phyloP scores from a whole-genome alignment of 2,329 filamentous ascomycete genomes.

The Cordyceps cicadae region DNA sequence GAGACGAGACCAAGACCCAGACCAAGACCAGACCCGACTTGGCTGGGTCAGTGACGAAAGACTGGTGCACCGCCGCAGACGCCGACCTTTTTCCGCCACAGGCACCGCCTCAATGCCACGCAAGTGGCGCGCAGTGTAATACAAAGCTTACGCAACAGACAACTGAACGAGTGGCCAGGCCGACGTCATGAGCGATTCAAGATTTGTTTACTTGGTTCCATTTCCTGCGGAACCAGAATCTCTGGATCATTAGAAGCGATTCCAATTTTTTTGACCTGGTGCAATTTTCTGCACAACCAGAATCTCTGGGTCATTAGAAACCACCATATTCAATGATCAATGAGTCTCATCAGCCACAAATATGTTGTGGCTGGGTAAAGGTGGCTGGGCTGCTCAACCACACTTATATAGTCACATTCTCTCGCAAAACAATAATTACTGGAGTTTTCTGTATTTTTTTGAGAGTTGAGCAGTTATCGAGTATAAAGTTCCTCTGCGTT shows the following conservation, averaged over 20 bases:
- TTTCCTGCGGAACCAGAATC: neutral
- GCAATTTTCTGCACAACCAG: too few species aligned
- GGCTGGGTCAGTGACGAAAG: slow-evolving; percentile 10
- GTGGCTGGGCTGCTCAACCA: neutral
- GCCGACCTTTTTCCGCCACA: slow-evolving; percentile 12
- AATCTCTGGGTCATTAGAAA: too few species aligned
- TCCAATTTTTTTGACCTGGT: too few species aligned
- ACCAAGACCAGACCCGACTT: neutral
- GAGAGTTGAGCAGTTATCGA: too few species aligned
- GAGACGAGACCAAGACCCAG: neutral
- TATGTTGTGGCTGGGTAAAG: neutral
- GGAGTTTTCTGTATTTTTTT: too few species aligned
- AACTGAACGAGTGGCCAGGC: neutral
- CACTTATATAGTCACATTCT: neutral
- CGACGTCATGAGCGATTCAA: neutral
- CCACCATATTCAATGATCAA: neutral
- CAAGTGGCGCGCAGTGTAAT: slow-evolving; percentile 10
- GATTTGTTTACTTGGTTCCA: neutral
- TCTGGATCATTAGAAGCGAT: neutral
- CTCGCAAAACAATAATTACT: neutral
- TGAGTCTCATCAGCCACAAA: neutral
- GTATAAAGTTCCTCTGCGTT: too few species aligned
- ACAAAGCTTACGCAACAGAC: slow-evolving; percentile 6
- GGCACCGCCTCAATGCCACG: slow-evolving; percentile 13
- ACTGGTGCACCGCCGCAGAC: neutral